phyloP scores from a whole-genome alignment of 2,329 filamentous ascomycete genomes.

The Pseudogymnoascus sp. region DNA sequence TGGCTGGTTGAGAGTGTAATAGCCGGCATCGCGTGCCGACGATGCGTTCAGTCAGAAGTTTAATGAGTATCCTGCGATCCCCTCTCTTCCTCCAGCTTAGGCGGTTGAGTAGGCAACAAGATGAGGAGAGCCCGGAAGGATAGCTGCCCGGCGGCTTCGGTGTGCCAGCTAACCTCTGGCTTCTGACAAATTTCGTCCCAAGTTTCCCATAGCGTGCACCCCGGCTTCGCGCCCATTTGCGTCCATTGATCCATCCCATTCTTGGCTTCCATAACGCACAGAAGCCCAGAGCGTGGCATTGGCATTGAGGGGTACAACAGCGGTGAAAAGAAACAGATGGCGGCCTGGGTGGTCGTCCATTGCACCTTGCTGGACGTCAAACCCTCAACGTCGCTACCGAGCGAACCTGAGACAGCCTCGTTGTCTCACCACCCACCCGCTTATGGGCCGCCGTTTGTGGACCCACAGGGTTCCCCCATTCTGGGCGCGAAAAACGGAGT shows the following conservation, averaged over 20 bases:
- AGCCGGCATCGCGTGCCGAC: not conserved
- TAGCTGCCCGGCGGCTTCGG: not conserved
- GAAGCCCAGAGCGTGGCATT: not conserved
- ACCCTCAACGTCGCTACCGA: conserved; percentile 3
- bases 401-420: not conserved
- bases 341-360: not conserved
- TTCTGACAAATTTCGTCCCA: conserved; percentile 6
- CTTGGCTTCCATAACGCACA: not conserved
- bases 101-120: not conserved
- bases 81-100: not conserved
- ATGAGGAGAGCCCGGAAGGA: not conserved
- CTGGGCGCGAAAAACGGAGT: not conserved
- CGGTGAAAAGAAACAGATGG: not conserved
- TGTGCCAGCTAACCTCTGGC: not conserved
- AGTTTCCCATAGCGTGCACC: not conserved
- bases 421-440: not conserved
- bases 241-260: not conserved
- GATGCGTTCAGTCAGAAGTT: not conserved
- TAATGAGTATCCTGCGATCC: not conserved
- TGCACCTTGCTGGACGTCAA: not conserved
- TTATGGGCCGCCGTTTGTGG: conserved; percentile 72
- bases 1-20: not conserved
- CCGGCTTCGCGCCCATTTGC: not conserved
- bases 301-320: not conserved
- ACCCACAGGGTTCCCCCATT: not conserved